Conservation (phyloP, 2,329 filamentous ascomycete genomes). For the Paracamarosporium sp. region DNA sequence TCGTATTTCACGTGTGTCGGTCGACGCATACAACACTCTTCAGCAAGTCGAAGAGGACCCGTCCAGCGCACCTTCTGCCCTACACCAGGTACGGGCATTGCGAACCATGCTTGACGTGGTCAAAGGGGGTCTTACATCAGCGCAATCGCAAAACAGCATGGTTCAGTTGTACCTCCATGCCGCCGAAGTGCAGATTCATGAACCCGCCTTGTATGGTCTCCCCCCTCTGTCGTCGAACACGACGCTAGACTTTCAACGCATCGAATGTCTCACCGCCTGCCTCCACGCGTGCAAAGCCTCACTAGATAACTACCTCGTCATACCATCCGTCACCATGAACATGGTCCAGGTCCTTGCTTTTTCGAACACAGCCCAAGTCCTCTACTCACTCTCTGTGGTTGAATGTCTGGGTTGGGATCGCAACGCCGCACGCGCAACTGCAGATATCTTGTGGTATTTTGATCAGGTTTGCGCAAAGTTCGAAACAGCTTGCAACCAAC, state of each 20-base stretch:
- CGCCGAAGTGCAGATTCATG: slow-evolving; percentile 14
- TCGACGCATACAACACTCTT: slow-evolving; percentile 20
- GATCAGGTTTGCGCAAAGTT: slow-evolving; percentile 3
- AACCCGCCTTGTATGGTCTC: slow-evolving; percentile 7
- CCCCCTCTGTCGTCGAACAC: not conserved
- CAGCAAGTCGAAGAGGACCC: slow-evolving; percentile 20
- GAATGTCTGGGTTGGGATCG: slow-evolving; percentile 20
- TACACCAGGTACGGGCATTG: slow-evolving; percentile 11
- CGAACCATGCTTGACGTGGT: slow-evolving; percentile 9
- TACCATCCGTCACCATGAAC: slow-evolving; percentile 3
- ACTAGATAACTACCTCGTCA: slow-evolving; percentile 13
- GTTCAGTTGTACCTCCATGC: not conserved
- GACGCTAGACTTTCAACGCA: slow-evolving; percentile 11
- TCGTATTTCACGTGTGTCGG: slow-evolving; percentile 33
- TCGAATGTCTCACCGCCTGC: slow-evolving; percentile 17
- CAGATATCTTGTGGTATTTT: slow-evolving; percentile 17
- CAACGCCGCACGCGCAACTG: slow-evolving; percentile 8
- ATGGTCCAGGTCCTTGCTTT: slow-evolving; percentile 13
- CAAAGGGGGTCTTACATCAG: not conserved
- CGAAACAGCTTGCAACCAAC: not conserved
- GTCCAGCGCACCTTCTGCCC: not conserved
- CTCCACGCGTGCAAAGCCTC: slow-evolving; percentile 12
- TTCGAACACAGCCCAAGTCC: slow-evolving; percentile 12
- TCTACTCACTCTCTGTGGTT: slow-evolving; percentile 12
- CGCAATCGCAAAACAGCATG: slow-evolving; percentile 5